These are phyloP conservation scores for Phanerodontia chrysosporium DNA, from an alignment of 768 basidiomycete genomes.

Conservation along the genomic window DNA sequence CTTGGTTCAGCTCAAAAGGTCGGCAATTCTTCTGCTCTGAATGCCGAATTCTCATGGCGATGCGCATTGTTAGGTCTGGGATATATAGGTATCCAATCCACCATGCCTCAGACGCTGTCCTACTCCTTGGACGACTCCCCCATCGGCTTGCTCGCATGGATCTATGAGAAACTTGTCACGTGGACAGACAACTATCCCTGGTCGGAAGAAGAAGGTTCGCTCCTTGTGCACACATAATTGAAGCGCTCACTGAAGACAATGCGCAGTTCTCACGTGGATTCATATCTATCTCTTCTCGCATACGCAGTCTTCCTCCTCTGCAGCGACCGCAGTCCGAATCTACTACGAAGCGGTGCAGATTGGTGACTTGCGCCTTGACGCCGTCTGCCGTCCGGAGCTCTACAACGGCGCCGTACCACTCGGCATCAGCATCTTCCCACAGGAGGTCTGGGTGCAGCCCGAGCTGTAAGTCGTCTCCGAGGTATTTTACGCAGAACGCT, in stretches of 20 bases:
- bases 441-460: slow-evolving; percentile 20
- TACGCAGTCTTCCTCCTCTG: slow-evolving; percentile 17
- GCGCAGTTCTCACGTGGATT: slow-evolving; percentile 31
- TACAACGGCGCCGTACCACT: slow-evolving; percentile 19
- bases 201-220: slow-evolving; percentile 58
- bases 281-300: slow-evolving; percentile 36
- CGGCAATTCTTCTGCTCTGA: background rate
- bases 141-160: slow-evolving; percentile 38
- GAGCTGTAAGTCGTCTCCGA: slow-evolving; percentile 13
- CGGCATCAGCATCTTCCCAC: slow-evolving; percentile 29
- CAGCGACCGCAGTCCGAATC: slow-evolving; percentile 27
- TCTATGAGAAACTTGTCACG: slow-evolving; percentile 30
- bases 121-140: slow-evolving; percentile 57
- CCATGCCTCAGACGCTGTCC: slow-evolving; percentile 34
- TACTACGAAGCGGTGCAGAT: slow-evolving; percentile 26
- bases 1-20: slow-evolving; percentile 18
- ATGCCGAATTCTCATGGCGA: background rate
- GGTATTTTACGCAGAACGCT: background rate
- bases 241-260: too few species aligned
- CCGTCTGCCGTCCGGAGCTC: background rate
- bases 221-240: too few species aligned
- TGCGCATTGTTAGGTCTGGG: slow-evolving; percentile 19
- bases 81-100: slow-evolving; percentile 28
- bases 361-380: background rate
- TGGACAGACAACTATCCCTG: slow-evolving; percentile 48